Conservation (phyloP, 2,329 filamentous ascomycete species). For the Talaromyces sp. region DNA sequence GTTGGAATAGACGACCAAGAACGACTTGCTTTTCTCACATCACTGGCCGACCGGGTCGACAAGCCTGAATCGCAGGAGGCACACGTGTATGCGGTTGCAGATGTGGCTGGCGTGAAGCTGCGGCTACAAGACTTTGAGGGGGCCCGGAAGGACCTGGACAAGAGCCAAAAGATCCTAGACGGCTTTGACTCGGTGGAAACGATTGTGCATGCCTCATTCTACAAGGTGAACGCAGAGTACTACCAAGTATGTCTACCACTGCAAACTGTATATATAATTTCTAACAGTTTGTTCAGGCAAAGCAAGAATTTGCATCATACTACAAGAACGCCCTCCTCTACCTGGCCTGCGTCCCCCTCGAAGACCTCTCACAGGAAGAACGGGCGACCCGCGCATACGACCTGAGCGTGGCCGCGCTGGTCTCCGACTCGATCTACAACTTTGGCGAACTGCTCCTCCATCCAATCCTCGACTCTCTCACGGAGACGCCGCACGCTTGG, state of each 20-base stretch:
- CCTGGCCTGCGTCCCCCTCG: slow-evolving; percentile 87
- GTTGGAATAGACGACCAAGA: slow-evolving; percentile 69
- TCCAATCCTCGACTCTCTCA: slow-evolving; percentile 83
- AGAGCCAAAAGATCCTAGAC: slow-evolving; percentile 82
- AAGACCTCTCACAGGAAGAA: slow-evolving; percentile 67
- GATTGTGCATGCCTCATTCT: slow-evolving; percentile 92
- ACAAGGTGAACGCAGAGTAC: slow-evolving; percentile 90
- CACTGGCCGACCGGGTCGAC: slow-evolving; percentile 82
- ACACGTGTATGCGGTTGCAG: slow-evolving; percentile 87
- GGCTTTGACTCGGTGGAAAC: slow-evolving; percentile 92
- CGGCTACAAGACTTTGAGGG: slow-evolving; percentile 73
- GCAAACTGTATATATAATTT: neutral
- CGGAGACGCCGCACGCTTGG: slow-evolving; percentile 73
- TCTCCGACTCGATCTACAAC: slow-evolving; percentile 97
- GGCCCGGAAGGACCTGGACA: slow-evolving; percentile 79
- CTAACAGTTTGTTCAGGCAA: slow-evolving; percentile 46
- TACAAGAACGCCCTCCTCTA: slow-evolving; percentile 97
- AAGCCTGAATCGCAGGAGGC: slow-evolving; percentile 91
- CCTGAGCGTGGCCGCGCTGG: slow-evolving; percentile 83
- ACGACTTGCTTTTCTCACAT: slow-evolving; percentile 76
- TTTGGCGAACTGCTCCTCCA: slow-evolving; percentile 98
- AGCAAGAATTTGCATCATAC: slow-evolving; percentile 90
- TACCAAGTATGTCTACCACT: slow-evolving; percentile 59
- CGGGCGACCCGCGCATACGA: slow-evolving; percentile 83
- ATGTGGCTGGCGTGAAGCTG: slow-evolving; percentile 82